A percentile compares a stretch with the other conserved stretches of the same genome.
These are phyloP conservation scores for Metschnikowia similis DNA, from an alignment of 805 yeast species.

Conservation along the genomic window DNA sequence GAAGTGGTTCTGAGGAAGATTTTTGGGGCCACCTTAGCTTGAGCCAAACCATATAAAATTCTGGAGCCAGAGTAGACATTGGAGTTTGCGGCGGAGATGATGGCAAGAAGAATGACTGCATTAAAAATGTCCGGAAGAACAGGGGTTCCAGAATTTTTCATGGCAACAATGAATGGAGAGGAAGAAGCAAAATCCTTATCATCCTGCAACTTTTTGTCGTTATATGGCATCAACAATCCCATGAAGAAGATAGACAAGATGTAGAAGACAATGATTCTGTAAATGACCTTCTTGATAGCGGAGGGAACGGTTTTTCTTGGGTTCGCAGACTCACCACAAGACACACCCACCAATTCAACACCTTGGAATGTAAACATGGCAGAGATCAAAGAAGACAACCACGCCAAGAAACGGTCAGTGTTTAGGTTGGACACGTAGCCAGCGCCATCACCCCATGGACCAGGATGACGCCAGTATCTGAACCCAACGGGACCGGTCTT, in stretches of 20 bases:
- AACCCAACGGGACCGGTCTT: conserved; percentile 67
- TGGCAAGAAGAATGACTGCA: conserved; percentile 62
- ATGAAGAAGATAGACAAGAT: conserved; percentile 61
- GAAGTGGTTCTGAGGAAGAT: conserved; percentile 46
- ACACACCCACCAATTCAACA: conserved; percentile 69
- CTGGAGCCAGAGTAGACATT: conserved; percentile 71
- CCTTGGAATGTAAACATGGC: conserved; percentile 84
- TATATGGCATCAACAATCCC: conserved; percentile 65
- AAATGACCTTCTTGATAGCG: conserved; percentile 65
- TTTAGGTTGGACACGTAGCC: conserved; percentile 39
- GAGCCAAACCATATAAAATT: conserved; percentile 61
- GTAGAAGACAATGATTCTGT: conserved; percentile 64
- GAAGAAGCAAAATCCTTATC: conserved; percentile 35
- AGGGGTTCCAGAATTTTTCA: conserved; percentile 59
- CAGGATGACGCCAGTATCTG: conserved; percentile 78
- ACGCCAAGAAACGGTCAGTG: conserved; percentile 62
- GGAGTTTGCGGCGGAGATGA: conserved; percentile 78
- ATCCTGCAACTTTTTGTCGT: conserved; percentile 48
- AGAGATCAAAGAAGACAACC: conserved; percentile 63
- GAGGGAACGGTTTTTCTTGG: conserved; percentile 69
- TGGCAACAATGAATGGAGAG: conserved; percentile 74
- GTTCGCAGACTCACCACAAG: conserved; percentile 70
- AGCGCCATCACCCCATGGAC: conserved; percentile 69
- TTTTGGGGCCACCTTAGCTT: conserved; percentile 53
- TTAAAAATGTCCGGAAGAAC: conserved; percentile 67